Percentiles rank a stretch among this genome's conserved stretches.
These are phyloP conservation scores for Leishmania gerbilli DNA, from an alignment of 208 protist species.

Conservation along the genomic window DNA sequence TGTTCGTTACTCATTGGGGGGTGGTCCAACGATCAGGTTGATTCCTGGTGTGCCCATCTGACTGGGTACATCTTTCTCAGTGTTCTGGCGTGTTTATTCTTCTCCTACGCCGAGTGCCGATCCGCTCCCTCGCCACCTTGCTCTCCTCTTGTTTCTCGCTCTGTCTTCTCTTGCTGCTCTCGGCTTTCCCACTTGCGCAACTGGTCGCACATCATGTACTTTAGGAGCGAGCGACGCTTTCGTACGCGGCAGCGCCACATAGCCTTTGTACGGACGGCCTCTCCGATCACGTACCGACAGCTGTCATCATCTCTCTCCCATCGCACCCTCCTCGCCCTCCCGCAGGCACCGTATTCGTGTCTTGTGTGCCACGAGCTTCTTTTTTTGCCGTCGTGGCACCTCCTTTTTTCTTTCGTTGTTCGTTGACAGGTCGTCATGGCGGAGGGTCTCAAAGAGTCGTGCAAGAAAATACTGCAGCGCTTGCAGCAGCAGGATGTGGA, in stretches of 20 bases:
- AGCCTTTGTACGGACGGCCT: background rate
- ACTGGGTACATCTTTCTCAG: background rate
- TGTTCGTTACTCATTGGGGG: background rate
- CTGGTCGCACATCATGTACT: background rate
- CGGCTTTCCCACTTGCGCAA: background rate
- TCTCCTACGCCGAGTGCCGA: background rate
- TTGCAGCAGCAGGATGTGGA: slow-evolving; percentile 32
- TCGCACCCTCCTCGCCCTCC: background rate
- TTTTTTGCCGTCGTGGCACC: background rate
- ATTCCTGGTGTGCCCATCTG: background rate
- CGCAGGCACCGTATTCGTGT: background rate
- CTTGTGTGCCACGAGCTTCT: background rate
- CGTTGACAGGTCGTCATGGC: slow-evolving; percentile 3
- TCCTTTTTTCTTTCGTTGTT: background rate
- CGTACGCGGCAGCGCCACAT: background rate
- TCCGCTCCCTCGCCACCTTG: background rate
- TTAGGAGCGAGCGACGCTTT: background rate
- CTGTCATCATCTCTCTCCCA: background rate
- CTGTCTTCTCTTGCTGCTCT: background rate
- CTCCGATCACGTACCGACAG: background rate
- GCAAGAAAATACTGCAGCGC: slow-evolving; percentile 59
- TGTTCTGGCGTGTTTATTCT: background rate
- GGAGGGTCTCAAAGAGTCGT: slow-evolving; percentile 40
- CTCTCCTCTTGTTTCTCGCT: background rate
- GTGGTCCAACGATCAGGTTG: background rate